Percentiles rank a stretch among this genome's conserved stretches.
phyloP scores from a whole-genome alignment of 2,329 filamentous ascomycete species.

The Colletotrichum sp. region DNA sequence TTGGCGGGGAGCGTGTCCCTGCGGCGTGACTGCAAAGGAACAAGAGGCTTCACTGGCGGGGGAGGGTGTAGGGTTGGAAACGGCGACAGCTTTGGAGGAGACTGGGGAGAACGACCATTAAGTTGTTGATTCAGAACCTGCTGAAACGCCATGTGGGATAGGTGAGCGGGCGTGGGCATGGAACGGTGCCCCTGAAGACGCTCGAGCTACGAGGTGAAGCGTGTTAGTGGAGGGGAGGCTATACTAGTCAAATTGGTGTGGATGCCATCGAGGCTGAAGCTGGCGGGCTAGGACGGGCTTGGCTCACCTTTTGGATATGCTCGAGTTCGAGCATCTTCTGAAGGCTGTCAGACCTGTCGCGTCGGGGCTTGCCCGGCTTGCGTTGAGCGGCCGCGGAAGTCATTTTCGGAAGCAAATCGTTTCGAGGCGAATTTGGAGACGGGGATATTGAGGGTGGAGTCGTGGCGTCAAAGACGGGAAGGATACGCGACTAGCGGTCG shows the following conservation, averaged over 20 bases:
- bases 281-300: background rate
- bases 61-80: constrained; percentile 9
- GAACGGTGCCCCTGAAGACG: constrained; percentile 20
- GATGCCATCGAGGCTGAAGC: background rate
- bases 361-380: background rate
- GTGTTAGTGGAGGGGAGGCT: constrained; percentile 14
- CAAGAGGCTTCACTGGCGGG: constrained; percentile 3
- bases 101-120: constrained; percentile 1
- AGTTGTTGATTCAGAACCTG: constrained; percentile 15
- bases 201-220: constrained; percentile 18
- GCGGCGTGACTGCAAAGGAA: constrained; percentile 16
- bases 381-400: background rate
- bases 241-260: constrained; percentile 7
- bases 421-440: background rate
- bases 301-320: constrained; percentile 59
- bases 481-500: background rate
- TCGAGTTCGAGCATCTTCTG: constrained; percentile 66
- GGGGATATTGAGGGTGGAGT: background rate
- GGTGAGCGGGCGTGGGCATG: constrained; percentile 1
- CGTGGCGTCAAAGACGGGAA: constrained; percentile 3
- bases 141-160: constrained; percentile 17
- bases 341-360: constrained; percentile 41
- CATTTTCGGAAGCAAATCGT: background rate
- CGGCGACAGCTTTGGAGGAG: constrained; percentile 1
- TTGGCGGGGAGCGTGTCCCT: constrained; percentile 1